Percentiles rank a stretch among this genome's conserved stretches.
Evolutionary conservation across 2,329 filamentous ascomycete genomes (phyloP).

Genomic region (Aspergillus fumigatiaffinis): DNA sequence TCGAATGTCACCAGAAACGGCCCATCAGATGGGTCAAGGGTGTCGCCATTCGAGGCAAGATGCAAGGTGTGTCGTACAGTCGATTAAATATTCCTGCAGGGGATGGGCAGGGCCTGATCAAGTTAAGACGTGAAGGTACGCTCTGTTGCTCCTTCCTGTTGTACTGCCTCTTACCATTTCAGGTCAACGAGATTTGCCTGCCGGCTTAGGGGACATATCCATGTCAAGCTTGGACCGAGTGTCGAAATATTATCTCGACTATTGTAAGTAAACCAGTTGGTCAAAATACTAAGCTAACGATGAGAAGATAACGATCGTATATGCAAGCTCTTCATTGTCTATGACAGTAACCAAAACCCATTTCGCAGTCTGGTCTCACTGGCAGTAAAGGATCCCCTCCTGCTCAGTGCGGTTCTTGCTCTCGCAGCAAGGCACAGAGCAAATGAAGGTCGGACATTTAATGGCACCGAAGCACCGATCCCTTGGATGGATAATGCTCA

Average conservation of each 20-base stretch:
- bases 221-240: conserved; percentile 10
- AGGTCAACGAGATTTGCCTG: not conserved
- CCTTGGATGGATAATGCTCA: conserved; percentile 14
- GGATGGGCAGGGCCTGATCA: conserved; percentile 1
- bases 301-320: conserved; percentile 25
- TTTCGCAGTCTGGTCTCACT: conserved; percentile 25
- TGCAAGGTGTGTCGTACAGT: conserved; percentile 1
- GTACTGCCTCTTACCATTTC: not conserved
- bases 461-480: conserved; percentile 9
- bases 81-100: conserved; percentile 10
- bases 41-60: conserved; percentile 24
- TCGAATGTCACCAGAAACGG: conserved; percentile 27
- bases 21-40: conserved; percentile 30
- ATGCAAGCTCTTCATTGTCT: conserved; percentile 27
- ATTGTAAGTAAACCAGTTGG: conserved; percentile 18
- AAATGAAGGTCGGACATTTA: conserved; percentile 20
- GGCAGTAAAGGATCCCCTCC: conserved; percentile 18
- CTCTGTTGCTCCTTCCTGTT: too few species aligned
- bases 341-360: conserved; percentile 28
- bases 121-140: too few species aligned
- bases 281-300: not conserved
- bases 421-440: conserved; percentile 27
- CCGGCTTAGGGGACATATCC: conserved; percentile 10
- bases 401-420: conserved; percentile 27
- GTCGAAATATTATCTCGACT: conserved; percentile 26